phyloP scores from a whole-genome alignment of 2,329 filamentous ascomycete species.

The Trichophyton benhamiae region DNA sequence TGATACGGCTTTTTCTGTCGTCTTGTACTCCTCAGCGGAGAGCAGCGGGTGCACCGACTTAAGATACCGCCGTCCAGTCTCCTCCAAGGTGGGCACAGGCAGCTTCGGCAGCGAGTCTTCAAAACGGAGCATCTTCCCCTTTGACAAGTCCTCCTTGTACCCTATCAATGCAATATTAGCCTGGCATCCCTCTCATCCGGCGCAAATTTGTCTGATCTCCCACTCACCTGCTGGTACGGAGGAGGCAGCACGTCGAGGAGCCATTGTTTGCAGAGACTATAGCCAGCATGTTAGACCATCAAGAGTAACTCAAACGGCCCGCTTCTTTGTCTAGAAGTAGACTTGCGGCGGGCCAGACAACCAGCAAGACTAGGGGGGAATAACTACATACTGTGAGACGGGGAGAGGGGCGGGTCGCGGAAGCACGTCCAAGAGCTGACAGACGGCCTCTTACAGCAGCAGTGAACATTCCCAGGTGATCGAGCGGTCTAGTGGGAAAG shows the following conservation, averaged over 20 bases:
- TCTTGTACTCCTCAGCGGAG: slow-evolving; percentile 45
- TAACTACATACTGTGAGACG: slow-evolving; percentile 23
- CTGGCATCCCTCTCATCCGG: background rate
- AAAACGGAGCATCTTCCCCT: slow-evolving; percentile 53
- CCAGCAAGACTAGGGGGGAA: too few species aligned
- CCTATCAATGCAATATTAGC: slow-evolving; percentile 30
- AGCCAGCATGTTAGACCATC: background rate
- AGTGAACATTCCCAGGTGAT: slow-evolving; percentile 27
- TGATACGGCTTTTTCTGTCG: slow-evolving; percentile 65
- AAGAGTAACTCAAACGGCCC: background rate
- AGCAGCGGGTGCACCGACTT: slow-evolving; percentile 55
- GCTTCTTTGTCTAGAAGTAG: background rate
- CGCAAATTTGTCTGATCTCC: background rate
- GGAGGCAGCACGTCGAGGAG: slow-evolving; percentile 25
- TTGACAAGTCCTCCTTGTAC: slow-evolving; percentile 52
- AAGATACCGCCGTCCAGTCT: slow-evolving; percentile 52
- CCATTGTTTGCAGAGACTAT: slow-evolving; percentile 28
- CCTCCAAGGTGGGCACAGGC: slow-evolving; percentile 51
- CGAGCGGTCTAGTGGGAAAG: slow-evolving; percentile 7
- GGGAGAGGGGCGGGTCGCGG: slow-evolving; percentile 20
- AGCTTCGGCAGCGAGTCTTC: slow-evolving; percentile 53
- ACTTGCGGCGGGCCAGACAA: slow-evolving; percentile 7
- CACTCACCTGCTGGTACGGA: slow-evolving; percentile 36
- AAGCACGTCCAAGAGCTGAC: slow-evolving; percentile 29
- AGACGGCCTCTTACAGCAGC: slow-evolving; percentile 34